These are phyloP conservation scores for Borovskyia barvae DNA, from an alignment of 208 protist genomes.

Conservation along the genomic window DNA sequence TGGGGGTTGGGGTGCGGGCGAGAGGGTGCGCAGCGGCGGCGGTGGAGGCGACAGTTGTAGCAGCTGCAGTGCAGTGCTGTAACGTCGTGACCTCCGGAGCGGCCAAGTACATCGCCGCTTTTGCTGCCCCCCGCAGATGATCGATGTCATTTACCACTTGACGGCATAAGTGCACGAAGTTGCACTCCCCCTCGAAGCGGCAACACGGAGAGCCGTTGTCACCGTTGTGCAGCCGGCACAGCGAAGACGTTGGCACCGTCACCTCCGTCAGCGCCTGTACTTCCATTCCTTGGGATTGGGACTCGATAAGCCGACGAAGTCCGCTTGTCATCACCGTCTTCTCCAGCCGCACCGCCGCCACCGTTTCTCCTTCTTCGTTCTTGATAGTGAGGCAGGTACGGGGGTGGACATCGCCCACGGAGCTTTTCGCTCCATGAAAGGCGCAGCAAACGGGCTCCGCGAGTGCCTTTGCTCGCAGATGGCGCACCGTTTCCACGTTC, in stretches of 20 bases:
- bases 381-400: constrained; percentile 14
- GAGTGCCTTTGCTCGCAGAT: constrained; percentile 58
- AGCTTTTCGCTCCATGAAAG: constrained; percentile 46
- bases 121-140: constrained; percentile 4
- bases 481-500: constrained; percentile 35
- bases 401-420: constrained; percentile 22
- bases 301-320: constrained; percentile 39
- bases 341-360: constrained; percentile 22
- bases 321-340: constrained; percentile 55
- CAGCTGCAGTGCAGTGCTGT: too few relatives aligned
- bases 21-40: too few relatives aligned
- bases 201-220: constrained; percentile 54
- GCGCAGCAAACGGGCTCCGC: constrained; percentile 73
- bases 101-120: constrained; percentile 3
- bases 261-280: constrained; percentile 28
- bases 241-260: constrained; percentile 45
- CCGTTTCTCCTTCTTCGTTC: constrained; percentile 31
- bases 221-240: constrained; percentile 70
- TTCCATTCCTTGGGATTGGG: constrained; percentile 16
- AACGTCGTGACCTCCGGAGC: too few relatives aligned
- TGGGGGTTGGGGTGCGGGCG: too few relatives aligned
- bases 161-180: constrained; percentile 84
- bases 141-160: constrained; percentile 20
- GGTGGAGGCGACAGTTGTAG: constrained; percentile 12
- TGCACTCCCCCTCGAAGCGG: constrained; percentile 79